These are phyloP conservation scores for Pythium plurisporium DNA, from an alignment of 352 stramenopile species.

Conservation along the genomic window DNA sequence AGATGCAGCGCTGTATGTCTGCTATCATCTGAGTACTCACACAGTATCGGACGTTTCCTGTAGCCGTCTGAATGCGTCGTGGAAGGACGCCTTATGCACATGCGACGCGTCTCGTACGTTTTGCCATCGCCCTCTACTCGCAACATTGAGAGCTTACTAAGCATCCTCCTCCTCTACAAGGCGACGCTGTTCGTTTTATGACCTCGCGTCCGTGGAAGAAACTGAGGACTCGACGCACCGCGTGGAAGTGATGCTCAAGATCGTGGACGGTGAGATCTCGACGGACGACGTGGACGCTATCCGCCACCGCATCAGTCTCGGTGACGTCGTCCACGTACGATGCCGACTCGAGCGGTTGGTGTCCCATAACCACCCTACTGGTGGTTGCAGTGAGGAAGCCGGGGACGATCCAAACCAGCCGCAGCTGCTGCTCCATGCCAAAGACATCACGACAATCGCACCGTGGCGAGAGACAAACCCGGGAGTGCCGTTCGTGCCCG, in stretches of 20 bases:
- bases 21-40: not conserved
- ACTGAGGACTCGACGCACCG: conserved; percentile 24
- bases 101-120: conserved; percentile 63
- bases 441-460: conserved; percentile 19
- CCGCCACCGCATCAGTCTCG: conserved; percentile 54
- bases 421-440: conserved; percentile 18
- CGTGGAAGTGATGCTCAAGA: conserved; percentile 76
- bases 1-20: not conserved
- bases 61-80: conserved; percentile 35
- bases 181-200: conserved; percentile 73
- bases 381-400: too few species aligned
- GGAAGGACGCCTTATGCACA: conserved; percentile 71
- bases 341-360: conserved; percentile 52
- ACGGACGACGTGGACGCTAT: conserved; percentile 61
- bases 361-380: too few species aligned
- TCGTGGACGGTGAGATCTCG: conserved; percentile 61
- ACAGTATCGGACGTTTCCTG: not conserved
- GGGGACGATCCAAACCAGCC: not conserved
- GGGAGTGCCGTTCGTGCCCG: conserved; percentile 50
- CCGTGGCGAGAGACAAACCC: conserved; percentile 53
- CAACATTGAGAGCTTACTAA: too few species aligned
- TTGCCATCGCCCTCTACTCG: too few species aligned
- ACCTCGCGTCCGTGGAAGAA: conserved; percentile 39
- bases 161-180: conserved; percentile 16
- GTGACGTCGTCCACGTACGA: conserved; percentile 57